Percentiles rank a stretch among this genome's conserved stretches.
Conservation (phyloP, 805 yeast species). For the Monosporozyma yasuniensis region DNA sequence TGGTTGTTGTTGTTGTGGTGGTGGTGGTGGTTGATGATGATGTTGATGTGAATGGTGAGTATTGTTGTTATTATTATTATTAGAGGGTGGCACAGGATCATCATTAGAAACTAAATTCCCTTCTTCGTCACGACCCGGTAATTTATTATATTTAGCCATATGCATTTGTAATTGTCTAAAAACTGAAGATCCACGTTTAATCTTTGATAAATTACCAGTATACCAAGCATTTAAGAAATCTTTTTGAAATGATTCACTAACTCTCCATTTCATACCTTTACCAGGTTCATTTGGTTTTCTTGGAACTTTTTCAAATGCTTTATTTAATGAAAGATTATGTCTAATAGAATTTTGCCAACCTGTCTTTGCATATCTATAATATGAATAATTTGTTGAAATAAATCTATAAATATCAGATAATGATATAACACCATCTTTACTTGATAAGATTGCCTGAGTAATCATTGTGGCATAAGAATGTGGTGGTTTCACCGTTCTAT, state of each 20-base stretch:
- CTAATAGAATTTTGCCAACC: constrained; percentile 99
- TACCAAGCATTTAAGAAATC: constrained; percentile 78
- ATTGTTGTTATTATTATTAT: neutral
- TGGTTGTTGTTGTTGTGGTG: neutral
- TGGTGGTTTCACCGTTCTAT: constrained; percentile 88
- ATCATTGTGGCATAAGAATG: constrained; percentile 97
- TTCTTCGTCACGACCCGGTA: constrained; percentile 31
- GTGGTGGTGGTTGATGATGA: constrained; percentile 1
- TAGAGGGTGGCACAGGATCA: constrained; percentile 4
- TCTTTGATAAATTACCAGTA: constrained; percentile 63
- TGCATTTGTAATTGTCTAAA: constrained; percentile 73
- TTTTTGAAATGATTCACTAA: constrained; percentile 70
- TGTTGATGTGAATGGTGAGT: constrained; percentile 6
- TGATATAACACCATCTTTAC: constrained; percentile 79
- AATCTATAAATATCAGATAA: constrained; percentile 87
- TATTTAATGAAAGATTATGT: constrained; percentile 87
- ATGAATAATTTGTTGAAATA: constrained; percentile 82
- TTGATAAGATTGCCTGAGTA: constrained; percentile 89
- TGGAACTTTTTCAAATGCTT: constrained; percentile 96
- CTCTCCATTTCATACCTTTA: constrained; percentile 99
- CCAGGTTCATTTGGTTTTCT: constrained; percentile 95
- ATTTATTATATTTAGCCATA: constrained; percentile 38
- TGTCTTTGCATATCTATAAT: constrained; percentile 80
- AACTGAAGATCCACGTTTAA: constrained; percentile 72
- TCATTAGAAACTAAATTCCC: constrained; percentile 7